Evolutionary conservation across 1,139 yeast genomes (phyloP).

Genomic region (Candida tetrigidarum): DNA sequence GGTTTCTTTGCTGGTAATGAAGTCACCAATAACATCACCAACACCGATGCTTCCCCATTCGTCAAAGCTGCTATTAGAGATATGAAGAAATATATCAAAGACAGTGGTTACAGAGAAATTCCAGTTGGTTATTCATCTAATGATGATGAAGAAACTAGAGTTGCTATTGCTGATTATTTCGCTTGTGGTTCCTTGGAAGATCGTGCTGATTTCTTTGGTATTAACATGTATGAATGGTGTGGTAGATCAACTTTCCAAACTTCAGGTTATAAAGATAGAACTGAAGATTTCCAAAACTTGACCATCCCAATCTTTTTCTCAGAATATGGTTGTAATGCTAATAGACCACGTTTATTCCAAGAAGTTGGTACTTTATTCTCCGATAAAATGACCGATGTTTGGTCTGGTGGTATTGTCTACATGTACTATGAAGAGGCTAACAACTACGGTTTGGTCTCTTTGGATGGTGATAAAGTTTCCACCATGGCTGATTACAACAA

Average conservation of each 20-base stretch:
- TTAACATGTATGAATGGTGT: slow-evolving; percentile 95
- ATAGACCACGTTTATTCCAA: slow-evolving; percentile 62
- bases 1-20: slow-evolving; percentile 97
- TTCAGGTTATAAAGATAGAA: slow-evolving; percentile 72
- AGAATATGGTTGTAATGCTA: slow-evolving; percentile 80
- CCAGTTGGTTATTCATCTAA: slow-evolving; percentile 97
- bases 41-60: slow-evolving; percentile 72
- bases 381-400: slow-evolving; percentile 56
- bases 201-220: slow-evolving; percentile 88
- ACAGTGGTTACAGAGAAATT: slow-evolving; percentile 66
- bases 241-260: slow-evolving; percentile 66
- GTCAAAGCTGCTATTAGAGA: slow-evolving; percentile 93
- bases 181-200: slow-evolving; percentile 71
- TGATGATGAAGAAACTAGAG: slow-evolving; percentile 72
- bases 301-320: slow-evolving; percentile 84
- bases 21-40: slow-evolving; percentile 59
- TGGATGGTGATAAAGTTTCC: slow-evolving; percentile 39
- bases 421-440: slow-evolving; percentile 87
- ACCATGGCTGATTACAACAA: slow-evolving; percentile 51
- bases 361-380: slow-evolving; percentile 62
- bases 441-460: slow-evolving; percentile 75
- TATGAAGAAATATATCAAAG: slow-evolving; percentile 77
- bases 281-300: slow-evolving; percentile 62
- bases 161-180: slow-evolving; percentile 79
- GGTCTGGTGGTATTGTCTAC: slow-evolving; percentile 93